Evolutionary conservation across 148 eudicot genomes (phyloP), one percentile per base, ranked within the genome.

Genomic region (Euryodendron excelsum): DNA sequence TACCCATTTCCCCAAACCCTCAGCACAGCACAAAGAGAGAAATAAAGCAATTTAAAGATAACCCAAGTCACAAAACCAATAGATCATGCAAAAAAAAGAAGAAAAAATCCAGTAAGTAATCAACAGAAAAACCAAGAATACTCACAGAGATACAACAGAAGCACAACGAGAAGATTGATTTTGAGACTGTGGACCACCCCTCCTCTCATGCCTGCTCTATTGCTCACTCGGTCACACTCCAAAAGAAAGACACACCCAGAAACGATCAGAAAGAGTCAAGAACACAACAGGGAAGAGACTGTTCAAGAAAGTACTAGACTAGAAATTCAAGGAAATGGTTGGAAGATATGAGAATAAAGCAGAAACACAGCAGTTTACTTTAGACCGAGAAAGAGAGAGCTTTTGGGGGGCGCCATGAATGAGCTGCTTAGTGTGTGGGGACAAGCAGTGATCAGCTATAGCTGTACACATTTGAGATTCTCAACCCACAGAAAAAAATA

Each of bases 81-180:
- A 72, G 11, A 87, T 74, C 78, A 82, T 69, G 63, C 81, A 61
- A 74, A 34, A 56, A 62, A n/a, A n/a, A 64, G 11, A 66, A 77
- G 48, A 25, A 36, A 79, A 80, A 63, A 41, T 63, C 47, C 5
- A 39, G 11, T 20, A 80, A 58, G 12, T 66, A 78, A 81, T 39
- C 28, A 8, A 39, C 28, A 76, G 72, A 79, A 6, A 33, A 59
- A 66, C 5, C 3, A 70, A 2, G 67, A 85, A 31, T 65, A 85
- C 93, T 92, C 82, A 92, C 96, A 83, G 23, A 88, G 55, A 78
- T 80, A 52, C 74, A 84, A 69, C 65, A 88, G 75, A 61, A 85
- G 50, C 77, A 73, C 53, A 79, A 69, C 62, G 37, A 74, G 75
- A 56, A 74, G 68, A 23, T 9, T 73, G 69, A 73, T 53, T 28